phyloP scores from a whole-genome alignment of 345 rosid species.

The Citrus reticulata region DNA sequence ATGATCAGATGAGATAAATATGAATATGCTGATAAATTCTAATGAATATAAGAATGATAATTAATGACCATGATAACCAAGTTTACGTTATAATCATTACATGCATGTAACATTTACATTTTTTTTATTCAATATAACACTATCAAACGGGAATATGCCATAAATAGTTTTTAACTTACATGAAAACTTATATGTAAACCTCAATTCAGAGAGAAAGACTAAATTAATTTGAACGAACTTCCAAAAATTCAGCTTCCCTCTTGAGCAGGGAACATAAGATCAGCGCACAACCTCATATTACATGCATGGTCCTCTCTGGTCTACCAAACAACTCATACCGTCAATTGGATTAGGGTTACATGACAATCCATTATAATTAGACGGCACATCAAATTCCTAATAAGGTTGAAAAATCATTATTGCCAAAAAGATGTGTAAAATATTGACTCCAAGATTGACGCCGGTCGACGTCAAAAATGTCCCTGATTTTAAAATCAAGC shows the following conservation, averaged over 20 bases:
- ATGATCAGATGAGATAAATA: not conserved
- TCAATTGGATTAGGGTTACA: not conserved
- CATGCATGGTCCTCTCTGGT: not conserved
- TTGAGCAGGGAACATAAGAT: constrained; percentile 21
- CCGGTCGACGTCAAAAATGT: not conserved
- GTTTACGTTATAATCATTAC: not conserved
- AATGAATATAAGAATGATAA: not conserved
- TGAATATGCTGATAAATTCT: not conserved
- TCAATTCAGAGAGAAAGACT: not conserved
- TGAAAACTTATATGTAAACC: not conserved
- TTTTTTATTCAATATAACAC: not conserved
- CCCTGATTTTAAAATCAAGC: not conserved
- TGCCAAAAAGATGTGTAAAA: constrained; percentile 9
- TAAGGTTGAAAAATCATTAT: constrained; percentile 18
- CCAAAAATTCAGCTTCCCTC: constrained; percentile 29
- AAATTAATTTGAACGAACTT: constrained; percentile 1
- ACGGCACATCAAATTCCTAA: constrained; percentile 3
- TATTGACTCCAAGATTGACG: not conserved
- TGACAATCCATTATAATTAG: not conserved
- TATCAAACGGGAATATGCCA: not conserved
- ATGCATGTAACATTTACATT: not conserved
- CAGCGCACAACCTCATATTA: constrained; percentile 9
- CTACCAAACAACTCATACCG: not conserved
- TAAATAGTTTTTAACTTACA: not conserved
- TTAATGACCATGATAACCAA: not conserved